phyloP scores from a whole-genome alignment of 495 filamentous ascomycete genomes.

The Emericellopsis terricola region DNA sequence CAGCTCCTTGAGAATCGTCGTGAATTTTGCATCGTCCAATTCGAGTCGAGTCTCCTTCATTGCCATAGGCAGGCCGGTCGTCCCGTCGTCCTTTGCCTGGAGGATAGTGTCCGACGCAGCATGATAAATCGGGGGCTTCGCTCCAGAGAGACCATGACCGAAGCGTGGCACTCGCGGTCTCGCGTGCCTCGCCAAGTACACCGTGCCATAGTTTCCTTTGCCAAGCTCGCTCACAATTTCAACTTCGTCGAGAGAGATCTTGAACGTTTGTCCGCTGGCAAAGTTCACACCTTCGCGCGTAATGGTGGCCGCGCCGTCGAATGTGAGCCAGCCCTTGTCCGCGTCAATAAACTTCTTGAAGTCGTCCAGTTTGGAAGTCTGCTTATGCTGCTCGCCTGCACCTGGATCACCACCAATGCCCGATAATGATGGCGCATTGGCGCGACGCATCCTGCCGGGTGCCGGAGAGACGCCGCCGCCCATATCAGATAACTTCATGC shows the following conservation, averaged over 20 bases:
- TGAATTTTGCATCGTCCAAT: constrained; percentile 89
- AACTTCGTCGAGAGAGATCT: constrained; percentile 88
- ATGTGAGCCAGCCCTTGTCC: constrained; percentile 77
- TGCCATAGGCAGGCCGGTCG: constrained; percentile 73
- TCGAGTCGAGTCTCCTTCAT: constrained; percentile 99
- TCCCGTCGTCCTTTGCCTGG: constrained; percentile 6
- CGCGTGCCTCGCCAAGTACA: constrained; percentile 87
- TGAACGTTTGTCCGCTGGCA: constrained; percentile 73
- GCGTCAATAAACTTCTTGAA: constrained; percentile 86
- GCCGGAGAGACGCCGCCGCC: constrained; percentile 10
- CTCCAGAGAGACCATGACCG: constrained; percentile 44
- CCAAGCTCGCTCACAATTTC: constrained; percentile 90
- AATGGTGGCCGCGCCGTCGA: constrained; percentile 83
- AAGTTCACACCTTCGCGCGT: constrained; percentile 84
- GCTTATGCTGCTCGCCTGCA: constrained; percentile 5
- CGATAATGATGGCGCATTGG: constrained; percentile 12
- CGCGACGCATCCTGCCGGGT: constrained; percentile 4
- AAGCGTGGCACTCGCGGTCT: constrained; percentile 61
- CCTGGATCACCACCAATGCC: constrained; percentile 10
- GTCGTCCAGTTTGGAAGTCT: constrained; percentile 64
- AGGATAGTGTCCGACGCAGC: constrained; percentile 1
- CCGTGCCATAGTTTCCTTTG: constrained; percentile 96
- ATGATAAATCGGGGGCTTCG: neutral
- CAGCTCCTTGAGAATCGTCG: constrained; percentile 94
- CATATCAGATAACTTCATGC: constrained; percentile 24